These are phyloP conservation scores for Penicillium ucsense DNA, from an alignment of 495 filamentous ascomycete genomes.

Conservation along the genomic window DNA sequence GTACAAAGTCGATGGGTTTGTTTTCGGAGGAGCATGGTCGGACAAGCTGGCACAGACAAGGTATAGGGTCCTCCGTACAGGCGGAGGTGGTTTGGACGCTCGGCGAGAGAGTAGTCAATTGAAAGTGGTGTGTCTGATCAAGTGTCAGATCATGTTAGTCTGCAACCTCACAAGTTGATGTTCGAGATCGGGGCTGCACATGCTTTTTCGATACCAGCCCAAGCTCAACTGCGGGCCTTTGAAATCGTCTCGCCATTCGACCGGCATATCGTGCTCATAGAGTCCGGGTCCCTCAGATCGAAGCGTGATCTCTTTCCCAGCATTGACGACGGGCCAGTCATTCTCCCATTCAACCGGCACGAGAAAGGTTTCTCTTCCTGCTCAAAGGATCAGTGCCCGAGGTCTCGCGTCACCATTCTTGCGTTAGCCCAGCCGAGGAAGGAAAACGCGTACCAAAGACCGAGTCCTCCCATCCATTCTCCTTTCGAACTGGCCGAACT, in stretches of 20 bases:
- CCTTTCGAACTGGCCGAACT: slow-evolving; percentile 24
- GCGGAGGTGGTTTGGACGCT: slow-evolving; percentile 24
- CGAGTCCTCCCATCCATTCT: slow-evolving; percentile 24
- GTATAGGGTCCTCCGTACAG: slow-evolving; percentile 34
- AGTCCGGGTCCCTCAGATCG: slow-evolving; percentile 19
- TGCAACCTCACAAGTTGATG: too few relatives aligned
- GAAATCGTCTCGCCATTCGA: slow-evolving; percentile 35
- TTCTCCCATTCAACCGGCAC: slow-evolving; percentile 35
- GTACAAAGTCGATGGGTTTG: slow-evolving; percentile 25
- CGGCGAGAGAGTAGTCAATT: slow-evolving; percentile 26
- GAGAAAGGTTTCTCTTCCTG: slow-evolving; percentile 40
- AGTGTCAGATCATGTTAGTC: not conserved
- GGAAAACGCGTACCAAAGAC: slow-evolving; percentile 21
- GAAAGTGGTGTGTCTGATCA: slow-evolving; percentile 21
- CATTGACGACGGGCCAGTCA: slow-evolving; percentile 41
- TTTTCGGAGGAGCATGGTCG: slow-evolving; percentile 36
- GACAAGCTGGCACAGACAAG: slow-evolving; percentile 28
- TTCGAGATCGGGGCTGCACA: not conserved
- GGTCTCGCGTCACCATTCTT: too few relatives aligned
- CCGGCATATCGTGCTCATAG: slow-evolving; percentile 11
- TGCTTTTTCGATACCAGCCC: slow-evolving; percentile 39
- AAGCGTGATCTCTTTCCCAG: slow-evolving; percentile 31
- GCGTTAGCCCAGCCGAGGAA: too few relatives aligned
- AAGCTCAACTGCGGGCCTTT: slow-evolving; percentile 11
- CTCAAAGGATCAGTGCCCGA: not conserved